phyloP scores from a whole-genome alignment of 495 filamentous ascomycete genomes.

The Trypethelium eluteriae region DNA sequence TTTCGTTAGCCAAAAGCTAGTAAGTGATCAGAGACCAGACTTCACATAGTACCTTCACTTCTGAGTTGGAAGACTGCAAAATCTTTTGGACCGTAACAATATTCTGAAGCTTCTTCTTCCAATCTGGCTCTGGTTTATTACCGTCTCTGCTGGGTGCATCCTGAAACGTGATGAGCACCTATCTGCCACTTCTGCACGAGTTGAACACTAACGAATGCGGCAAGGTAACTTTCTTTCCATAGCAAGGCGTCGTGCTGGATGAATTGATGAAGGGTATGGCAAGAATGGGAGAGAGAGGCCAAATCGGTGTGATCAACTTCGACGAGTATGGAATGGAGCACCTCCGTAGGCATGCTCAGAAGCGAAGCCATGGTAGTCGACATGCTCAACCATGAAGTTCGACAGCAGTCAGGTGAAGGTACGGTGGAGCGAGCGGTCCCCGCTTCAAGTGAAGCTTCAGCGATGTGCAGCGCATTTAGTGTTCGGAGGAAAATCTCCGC shows the following conservation, averaged over 20 bases:
- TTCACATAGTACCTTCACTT: conserved; percentile 31
- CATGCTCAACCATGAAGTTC: not conserved
- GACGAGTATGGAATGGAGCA: conserved; percentile 48
- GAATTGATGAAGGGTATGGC: conserved; percentile 42
- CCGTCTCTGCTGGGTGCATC: conserved; percentile 34
- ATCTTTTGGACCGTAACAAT: conserved; percentile 43
- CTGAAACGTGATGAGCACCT: conserved; percentile 17
- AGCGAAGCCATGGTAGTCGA: conserved; percentile 19
- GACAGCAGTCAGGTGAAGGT: not conserved
- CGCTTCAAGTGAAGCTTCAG: not conserved
- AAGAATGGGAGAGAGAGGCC: conserved; percentile 39
- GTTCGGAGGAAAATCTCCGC: not conserved
- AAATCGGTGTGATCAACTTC: conserved; percentile 50
- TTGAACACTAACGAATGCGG: conserved; percentile 35
- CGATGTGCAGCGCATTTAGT: too few relatives aligned
- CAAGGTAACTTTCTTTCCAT: conserved; percentile 47
- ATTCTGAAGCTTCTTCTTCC: conserved; percentile 45
- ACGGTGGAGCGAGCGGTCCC: not conserved
- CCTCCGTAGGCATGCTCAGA: conserved; percentile 43
- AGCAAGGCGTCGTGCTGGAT: conserved; percentile 46
- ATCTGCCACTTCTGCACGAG: too few relatives aligned
- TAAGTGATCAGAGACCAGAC: not conserved
- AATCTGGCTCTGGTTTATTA: conserved; percentile 35
- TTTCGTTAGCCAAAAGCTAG: not conserved
- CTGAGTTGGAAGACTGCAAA: conserved; percentile 31